Evolutionary conservation across 345 rosid species (phyloP), one percentile per base, ranked within the genome.

Genomic region (Clarkia xantiana): DNA sequence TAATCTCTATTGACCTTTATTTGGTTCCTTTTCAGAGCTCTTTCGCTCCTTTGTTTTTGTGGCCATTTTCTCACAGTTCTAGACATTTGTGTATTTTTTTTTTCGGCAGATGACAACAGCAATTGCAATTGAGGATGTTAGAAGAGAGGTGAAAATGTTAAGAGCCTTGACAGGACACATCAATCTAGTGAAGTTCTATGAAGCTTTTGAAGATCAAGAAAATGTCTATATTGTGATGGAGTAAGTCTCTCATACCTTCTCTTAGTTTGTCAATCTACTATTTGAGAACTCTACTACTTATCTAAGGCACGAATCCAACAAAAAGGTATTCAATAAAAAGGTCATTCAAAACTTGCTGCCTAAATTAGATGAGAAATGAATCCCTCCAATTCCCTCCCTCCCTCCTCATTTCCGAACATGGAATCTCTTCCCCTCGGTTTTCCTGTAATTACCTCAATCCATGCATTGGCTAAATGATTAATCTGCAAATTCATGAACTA

Each of bases 211-310:
- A 74, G 97, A 90, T 59, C 56, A 59, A 49, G 76, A 76, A 16
- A 81, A 91, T 44, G 98, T 91, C 65, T 91, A 83, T 62, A 69
- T 91, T 13, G 90, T 77, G 0, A 86, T 81, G 98, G 98, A 91
- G 98, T 91, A 81, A 79, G 98, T 61, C 58, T 6, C 9, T 38
- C 22, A 16, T 43, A 42, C 14, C 8, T 3, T 43, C 17, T 50
- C 20, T 2, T 0, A 29, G 17, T 14, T 22, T 18, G n/a, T 25
- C 40, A 29, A 29, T 7, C 36, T 23, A 23, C 29, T 29, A 1
- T 29, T 29, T 29, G 36, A 10, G 36, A 29, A 29, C 36, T 29
- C 8, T 6, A 7, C 36, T 29, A 29, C 36, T 4, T 29, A 29
- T 29, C 6, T 7, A 29, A 29, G 5, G 36, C 8, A 10, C 36